A percentile compares a stretch with the other conserved stretches of the same genome.
Evolutionary conservation across 768 basidiomycete species (phyloP).

Genomic region (Pleurotus eryngii): DNA sequence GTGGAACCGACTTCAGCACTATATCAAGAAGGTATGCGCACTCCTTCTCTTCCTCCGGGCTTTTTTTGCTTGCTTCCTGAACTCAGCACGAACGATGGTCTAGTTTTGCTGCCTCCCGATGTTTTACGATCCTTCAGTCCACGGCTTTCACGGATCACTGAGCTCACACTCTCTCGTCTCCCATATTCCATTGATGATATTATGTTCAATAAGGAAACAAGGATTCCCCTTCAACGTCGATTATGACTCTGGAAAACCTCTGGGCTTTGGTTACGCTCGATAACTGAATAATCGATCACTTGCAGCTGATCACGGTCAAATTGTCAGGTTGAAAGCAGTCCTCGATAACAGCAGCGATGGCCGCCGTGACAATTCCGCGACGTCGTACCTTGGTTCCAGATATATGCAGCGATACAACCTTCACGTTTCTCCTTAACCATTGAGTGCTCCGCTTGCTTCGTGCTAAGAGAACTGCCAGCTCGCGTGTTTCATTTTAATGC

Average conservation of each 20-base stretch:
- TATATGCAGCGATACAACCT: slow-evolving; percentile 21
- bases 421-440: slow-evolving; percentile 19
- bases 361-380: slow-evolving; percentile 21
- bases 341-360: slow-evolving; percentile 18
- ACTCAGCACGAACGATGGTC: slow-evolving; percentile 25
- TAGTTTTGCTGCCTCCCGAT: slow-evolving; percentile 26
- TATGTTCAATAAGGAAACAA: slow-evolving; percentile 22
- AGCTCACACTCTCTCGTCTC: slow-evolving; percentile 27
- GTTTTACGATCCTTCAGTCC: slow-evolving; percentile 25
- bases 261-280: slow-evolving; percentile 26
- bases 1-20: slow-evolving; percentile 24
- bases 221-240: slow-evolving; percentile 34
- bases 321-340: slow-evolving; percentile 20
- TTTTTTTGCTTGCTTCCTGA: background rate
- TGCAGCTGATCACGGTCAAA: background rate
- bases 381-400: slow-evolving; percentile 22
- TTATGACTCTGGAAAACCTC: slow-evolving; percentile 28
- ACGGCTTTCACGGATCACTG: slow-evolving; percentile 24
- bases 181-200: slow-evolving; percentile 21
- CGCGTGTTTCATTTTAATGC: slow-evolving; percentile 10
- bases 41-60: background rate
- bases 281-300: background rate
- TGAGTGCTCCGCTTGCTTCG: slow-evolving; percentile 13
- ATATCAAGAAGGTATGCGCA: slow-evolving; percentile 20
- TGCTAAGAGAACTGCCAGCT: background rate